Evolutionary conservation across 2,329 filamentous ascomycete species (phyloP).

Genomic region (Pseudocercospora macadamiae): DNA sequence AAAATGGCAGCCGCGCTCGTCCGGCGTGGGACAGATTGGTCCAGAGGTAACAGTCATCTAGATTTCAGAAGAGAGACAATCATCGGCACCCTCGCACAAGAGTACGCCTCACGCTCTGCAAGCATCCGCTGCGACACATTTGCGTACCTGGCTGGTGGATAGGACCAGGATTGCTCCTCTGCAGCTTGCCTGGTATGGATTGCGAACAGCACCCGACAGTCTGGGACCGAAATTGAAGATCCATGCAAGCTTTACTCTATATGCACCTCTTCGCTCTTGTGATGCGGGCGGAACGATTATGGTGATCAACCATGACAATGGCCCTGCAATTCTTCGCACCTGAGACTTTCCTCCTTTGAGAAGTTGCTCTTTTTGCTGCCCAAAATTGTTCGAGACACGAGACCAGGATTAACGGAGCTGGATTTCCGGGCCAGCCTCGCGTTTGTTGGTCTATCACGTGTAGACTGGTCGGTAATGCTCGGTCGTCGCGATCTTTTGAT

Average conservation of each 20-base stretch:
- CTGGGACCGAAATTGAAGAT: neutral
- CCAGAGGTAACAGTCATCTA: neutral
- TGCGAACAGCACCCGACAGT: slow-evolving; percentile 3
- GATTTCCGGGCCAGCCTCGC: slow-evolving; percentile 6
- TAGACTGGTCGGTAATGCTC: slow-evolving; percentile 3
- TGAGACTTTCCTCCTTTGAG: slow-evolving; percentile 3
- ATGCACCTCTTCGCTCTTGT: slow-evolving; percentile 11
- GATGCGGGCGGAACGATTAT: neutral
- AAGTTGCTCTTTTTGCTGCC: neutral
- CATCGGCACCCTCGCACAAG: neutral
- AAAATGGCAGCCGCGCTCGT: slow-evolving; percentile 12
- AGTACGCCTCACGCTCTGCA: slow-evolving; percentile 11
- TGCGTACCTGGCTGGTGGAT: slow-evolving; percentile 12
- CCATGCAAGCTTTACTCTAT: slow-evolving; percentile 18
- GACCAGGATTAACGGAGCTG: neutral
- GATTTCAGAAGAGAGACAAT: neutral
- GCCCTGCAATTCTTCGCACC: neutral
- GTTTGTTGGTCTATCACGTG: slow-evolving; percentile 1
- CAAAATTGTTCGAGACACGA: neutral
- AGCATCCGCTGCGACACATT: slow-evolving; percentile 4
- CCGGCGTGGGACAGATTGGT: slow-evolving; percentile 4
- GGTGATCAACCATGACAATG: neutral
- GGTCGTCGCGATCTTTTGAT: slow-evolving; percentile 3
- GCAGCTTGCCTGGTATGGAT: slow-evolving; percentile 2
- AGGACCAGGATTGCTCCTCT: neutral